These are phyloP conservation scores for Physocladia obscura DNA, from an alignment of 192 early-diverging fungal genomes.

Conservation along the genomic window DNA sequence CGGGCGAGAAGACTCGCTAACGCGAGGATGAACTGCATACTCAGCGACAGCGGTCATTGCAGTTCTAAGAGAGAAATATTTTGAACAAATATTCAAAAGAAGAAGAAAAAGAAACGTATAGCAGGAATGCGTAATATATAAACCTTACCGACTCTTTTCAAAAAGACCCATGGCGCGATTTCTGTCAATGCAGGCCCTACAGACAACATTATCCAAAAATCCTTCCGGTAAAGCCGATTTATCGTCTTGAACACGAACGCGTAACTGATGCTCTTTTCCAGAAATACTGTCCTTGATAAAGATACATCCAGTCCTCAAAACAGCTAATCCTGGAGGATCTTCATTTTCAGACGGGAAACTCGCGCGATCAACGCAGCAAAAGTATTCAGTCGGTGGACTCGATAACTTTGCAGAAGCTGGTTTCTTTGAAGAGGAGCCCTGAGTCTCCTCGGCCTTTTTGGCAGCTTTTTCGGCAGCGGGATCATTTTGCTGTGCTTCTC, in stretches of 20 bases:
- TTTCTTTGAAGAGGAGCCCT: no score
- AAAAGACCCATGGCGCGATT: constrained; percentile 12
- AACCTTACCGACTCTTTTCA: background rate
- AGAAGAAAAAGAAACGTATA: no score
- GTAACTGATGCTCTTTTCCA: background rate
- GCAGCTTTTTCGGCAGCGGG: background rate
- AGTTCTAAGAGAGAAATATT: no score
- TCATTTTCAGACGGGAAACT: background rate
- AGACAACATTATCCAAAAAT: constrained; percentile 15
- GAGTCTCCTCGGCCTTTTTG: no score
- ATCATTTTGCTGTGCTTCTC: background rate
- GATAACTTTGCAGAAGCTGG: no score
- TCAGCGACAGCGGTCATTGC: background rate
- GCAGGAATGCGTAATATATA: no score
- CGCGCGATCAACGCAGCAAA: constrained; percentile 10
- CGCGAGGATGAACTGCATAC: background rate
- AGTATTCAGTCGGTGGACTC: background rate
- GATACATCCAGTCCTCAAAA: background rate
- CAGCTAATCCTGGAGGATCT: background rate
- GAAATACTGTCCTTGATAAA: background rate
- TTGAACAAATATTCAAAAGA: no score
- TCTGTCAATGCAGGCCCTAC: constrained; percentile 3
- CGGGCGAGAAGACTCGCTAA: background rate
- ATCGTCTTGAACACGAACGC: background rate
- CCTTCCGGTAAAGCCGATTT: background rate